phyloP scores from a whole-genome alignment of 1,284 basidiomycete species.

The Vanrija pseudolonga region DNA sequence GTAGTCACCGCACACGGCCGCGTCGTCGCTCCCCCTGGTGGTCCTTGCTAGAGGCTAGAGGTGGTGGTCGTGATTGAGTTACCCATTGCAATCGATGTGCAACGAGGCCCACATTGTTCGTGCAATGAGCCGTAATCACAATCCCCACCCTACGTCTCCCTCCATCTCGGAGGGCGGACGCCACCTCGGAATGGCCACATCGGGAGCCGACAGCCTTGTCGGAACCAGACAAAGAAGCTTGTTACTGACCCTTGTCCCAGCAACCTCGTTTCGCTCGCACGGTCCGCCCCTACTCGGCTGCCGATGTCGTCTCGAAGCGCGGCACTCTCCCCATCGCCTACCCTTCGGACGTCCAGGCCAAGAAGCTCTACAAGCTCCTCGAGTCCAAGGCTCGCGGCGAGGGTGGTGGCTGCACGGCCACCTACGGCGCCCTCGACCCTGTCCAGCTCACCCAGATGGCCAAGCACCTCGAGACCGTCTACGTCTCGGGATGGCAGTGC shows the following conservation, averaged over 20 bases:
- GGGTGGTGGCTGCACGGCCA: constrained; percentile 46
- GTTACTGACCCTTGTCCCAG: constrained; percentile 50
- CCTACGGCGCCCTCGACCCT: constrained; percentile 96
- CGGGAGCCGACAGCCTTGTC: too few species aligned
- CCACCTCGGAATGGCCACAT: too few species aligned
- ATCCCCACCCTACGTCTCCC: too few species aligned
- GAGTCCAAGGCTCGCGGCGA: constrained; percentile 49
- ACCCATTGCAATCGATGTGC: too few species aligned
- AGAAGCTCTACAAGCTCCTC: constrained; percentile 72
- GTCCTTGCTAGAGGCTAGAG: not conserved
- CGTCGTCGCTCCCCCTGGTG: not conserved
- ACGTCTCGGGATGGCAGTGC: constrained; percentile 95
- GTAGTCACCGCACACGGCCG: constrained; percentile 17
- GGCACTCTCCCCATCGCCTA: constrained; percentile 83
- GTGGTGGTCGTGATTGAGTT: not conserved
- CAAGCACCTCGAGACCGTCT: constrained; percentile 86
- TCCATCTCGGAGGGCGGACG: too few species aligned
- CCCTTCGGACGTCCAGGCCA: constrained; percentile 76
- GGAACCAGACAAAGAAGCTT: too few species aligned
- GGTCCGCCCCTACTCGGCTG: constrained; percentile 85
- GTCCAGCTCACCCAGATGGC: constrained; percentile 97
- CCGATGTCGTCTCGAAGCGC: constrained; percentile 88
- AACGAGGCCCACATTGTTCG: too few species aligned
- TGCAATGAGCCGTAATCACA: too few species aligned
- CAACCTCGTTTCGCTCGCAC: constrained; percentile 78